These are phyloP conservation scores for Ceratocystis diversiconidia DNA, from an alignment of 2,329 filamentous ascomycete species.

Conservation along the genomic window DNA sequence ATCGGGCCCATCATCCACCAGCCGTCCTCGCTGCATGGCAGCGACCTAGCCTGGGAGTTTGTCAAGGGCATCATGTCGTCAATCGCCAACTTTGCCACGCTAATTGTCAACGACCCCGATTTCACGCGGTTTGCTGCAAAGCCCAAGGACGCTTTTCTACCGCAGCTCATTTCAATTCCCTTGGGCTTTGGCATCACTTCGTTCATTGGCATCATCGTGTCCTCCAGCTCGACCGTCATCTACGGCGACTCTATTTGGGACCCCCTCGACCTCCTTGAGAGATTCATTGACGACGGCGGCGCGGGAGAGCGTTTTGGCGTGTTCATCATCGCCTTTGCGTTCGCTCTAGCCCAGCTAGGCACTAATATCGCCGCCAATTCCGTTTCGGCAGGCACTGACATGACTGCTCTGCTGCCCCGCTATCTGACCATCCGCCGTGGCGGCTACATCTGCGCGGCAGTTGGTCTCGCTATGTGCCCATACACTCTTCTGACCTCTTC, in stretches of 20 bases:
- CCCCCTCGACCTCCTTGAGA: slow-evolving; percentile 51
- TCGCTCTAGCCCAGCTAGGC: slow-evolving; percentile 66
- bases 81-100: slow-evolving; percentile 79
- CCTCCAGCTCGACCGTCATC: slow-evolving; percentile 55
- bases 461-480: slow-evolving; percentile 77
- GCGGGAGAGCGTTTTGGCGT: slow-evolving; percentile 58
- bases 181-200: slow-evolving; percentile 62
- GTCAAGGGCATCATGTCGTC: slow-evolving; percentile 77
- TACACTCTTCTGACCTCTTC: slow-evolving; percentile 61
- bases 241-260: slow-evolving; percentile 59
- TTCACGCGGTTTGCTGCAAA: slow-evolving; percentile 72
- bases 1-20: slow-evolving; percentile 71
- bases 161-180: slow-evolving; percentile 64
- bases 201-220: slow-evolving; percentile 70
- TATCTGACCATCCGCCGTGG: slow-evolving; percentile 77
- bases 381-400: slow-evolving; percentile 67
- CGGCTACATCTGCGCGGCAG: slow-evolving; percentile 66
- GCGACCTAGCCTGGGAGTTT: slow-evolving; percentile 63
- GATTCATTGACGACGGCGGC: slow-evolving; percentile 54
- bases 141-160: slow-evolving; percentile 63
- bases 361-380: slow-evolving; percentile 83
- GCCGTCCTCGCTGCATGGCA: slow-evolving; percentile 47
- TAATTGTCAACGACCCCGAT: slow-evolving; percentile 72
- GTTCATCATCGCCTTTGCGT: slow-evolving; percentile 56
- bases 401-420: slow-evolving; percentile 66